A percentile compares a stretch with the other conserved stretches of the same genome.
phyloP scores from a whole-genome alignment of 495 filamentous ascomycete species.

The Halenospora varia region DNA sequence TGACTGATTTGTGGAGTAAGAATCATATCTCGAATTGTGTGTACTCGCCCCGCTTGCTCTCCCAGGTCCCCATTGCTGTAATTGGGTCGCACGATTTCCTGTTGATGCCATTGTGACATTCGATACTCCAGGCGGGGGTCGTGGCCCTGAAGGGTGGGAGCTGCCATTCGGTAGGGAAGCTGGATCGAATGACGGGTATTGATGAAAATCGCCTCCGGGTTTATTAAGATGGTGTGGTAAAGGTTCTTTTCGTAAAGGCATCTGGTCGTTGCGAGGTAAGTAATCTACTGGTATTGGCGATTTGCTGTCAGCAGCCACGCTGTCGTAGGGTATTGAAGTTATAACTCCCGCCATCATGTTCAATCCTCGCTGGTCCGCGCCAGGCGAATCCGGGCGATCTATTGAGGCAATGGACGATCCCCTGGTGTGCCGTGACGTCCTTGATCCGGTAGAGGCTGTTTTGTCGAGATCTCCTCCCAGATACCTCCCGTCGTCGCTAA shows the following conservation, averaged over 20 bases:
- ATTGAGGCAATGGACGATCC: conserved; percentile 72
- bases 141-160: conserved; percentile 60
- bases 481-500: conserved; percentile 49
- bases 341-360: conserved; percentile 82
- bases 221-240: conserved; percentile 80
- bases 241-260: conserved; percentile 60
- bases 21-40: conserved; percentile 57
- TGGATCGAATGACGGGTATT: conserved; percentile 76
- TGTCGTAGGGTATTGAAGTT: conserved; percentile 87
- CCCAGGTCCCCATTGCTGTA: conserved; percentile 67
- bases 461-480: conserved; percentile 42
- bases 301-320: conserved; percentile 57
- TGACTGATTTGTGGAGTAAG: conserved; percentile 62
- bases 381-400: conserved; percentile 53
- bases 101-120: conserved; percentile 67
- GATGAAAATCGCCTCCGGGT: conserved; percentile 75
- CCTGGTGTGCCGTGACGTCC: conserved; percentile 76
- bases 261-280: conserved; percentile 65
- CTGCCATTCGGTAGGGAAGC: conserved; percentile 39
- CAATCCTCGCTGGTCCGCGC: conserved; percentile 45
- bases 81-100: conserved; percentile 62
- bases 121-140: conserved; percentile 62
- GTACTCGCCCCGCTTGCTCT: conserved; percentile 50
- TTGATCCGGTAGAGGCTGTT: conserved; percentile 51
- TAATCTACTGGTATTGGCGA: conserved; percentile 75